Evolutionary conservation across 805 yeast genomes (phyloP).

Genomic region (Wickerhamomyces bovis): DNA sequence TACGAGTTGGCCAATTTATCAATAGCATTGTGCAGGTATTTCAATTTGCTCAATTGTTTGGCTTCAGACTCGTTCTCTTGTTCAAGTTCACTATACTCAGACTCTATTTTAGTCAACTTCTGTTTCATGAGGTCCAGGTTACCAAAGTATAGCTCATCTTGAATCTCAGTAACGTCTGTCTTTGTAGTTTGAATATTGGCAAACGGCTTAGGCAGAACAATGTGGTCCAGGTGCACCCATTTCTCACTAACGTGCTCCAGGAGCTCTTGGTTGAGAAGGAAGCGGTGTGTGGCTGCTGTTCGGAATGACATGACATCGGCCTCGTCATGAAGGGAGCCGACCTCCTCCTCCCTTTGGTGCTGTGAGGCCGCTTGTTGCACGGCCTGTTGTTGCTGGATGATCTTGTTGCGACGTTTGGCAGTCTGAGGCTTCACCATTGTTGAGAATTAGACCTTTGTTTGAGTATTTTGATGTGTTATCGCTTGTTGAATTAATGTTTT

Average conservation of each 20-base stretch:
- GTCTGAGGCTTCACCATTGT: constrained; percentile 22
- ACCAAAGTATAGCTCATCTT: constrained; percentile 23
- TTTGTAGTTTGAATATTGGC: constrained; percentile 15
- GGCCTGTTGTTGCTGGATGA: constrained; percentile 14
- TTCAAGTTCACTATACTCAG: constrained; percentile 14
- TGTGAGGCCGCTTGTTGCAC: constrained; percentile 5
- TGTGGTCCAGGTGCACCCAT: constrained; percentile 38
- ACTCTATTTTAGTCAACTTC: constrained; percentile 13
- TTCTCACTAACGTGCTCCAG: constrained; percentile 43
- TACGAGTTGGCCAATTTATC: constrained; percentile 8
- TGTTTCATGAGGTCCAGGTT: constrained; percentile 18
- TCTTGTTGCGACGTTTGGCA: constrained; percentile 19
- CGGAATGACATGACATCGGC: constrained; percentile 47
- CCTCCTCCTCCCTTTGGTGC: constrained; percentile 18
- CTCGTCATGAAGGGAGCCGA: constrained; percentile 38
- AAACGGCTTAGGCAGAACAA: constrained; percentile 35
- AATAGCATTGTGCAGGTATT: constrained; percentile 7
- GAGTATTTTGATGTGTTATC: no score
- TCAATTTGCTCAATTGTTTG: background rate
- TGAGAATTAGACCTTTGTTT: background rate
- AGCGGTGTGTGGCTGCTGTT: constrained; percentile 38
- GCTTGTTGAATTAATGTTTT: no score
- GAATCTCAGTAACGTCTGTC: constrained; percentile 8
- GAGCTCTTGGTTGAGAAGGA: constrained; percentile 41
- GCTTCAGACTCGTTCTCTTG: background rate